These are phyloP conservation scores for Saccharum officinarum DNA, from an alignment of 176 grass and related monocot species.

Conservation along the genomic window DNA sequence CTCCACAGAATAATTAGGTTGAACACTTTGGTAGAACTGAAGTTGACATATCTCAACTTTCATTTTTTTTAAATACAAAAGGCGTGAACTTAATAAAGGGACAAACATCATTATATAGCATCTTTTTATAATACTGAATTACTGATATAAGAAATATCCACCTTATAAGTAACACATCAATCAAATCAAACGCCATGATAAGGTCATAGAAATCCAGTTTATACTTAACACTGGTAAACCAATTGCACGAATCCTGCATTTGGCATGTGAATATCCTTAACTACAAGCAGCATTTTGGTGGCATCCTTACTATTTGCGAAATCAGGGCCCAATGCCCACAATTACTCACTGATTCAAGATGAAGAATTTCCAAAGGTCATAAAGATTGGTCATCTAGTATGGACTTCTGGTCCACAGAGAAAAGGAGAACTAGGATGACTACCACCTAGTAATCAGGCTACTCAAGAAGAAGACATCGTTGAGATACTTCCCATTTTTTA, in stretches of 20 bases:
- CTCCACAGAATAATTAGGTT: background rate
- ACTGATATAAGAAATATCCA: background rate
- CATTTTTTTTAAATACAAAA: background rate
- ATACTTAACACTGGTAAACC: background rate
- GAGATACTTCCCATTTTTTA: background rate
- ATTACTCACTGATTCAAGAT: background rate
- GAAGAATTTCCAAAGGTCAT: background rate
- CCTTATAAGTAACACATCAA: background rate
- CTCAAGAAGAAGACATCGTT: constrained; percentile 14
- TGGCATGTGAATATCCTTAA: background rate
- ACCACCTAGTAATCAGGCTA: background rate
- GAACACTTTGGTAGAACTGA: background rate
- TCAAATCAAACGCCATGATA: background rate
- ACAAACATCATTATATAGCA: background rate
- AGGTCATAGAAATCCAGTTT: background rate
- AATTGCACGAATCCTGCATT: background rate
- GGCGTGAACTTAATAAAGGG: background rate
- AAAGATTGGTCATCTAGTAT: background rate
- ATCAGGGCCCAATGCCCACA: background rate
- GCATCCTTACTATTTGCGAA: background rate
- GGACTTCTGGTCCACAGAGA: background rate
- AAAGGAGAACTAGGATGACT: background rate
- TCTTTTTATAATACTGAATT: background rate
- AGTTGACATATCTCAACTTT: background rate
- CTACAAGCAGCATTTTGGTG: background rate